Evolutionary conservation across 305 asterid genomes (phyloP), one percentile per base, ranked within the genome.

Genomic region (Salvia sclarea): DNA sequence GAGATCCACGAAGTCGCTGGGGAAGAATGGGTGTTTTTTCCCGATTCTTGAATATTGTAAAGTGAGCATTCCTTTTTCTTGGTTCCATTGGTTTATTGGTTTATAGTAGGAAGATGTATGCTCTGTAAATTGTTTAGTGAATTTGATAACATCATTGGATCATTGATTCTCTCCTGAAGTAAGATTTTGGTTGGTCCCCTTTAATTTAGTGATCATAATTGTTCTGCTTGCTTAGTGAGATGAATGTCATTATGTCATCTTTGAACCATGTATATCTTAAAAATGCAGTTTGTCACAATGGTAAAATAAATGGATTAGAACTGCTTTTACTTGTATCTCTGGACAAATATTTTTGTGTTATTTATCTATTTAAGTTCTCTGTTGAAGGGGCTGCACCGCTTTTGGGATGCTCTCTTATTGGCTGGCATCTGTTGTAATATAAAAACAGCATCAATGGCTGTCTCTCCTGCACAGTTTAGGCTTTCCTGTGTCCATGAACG

Each of bases 21-120:
- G 31, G n/a, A 48, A 35, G 22, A 38, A 38, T 7, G 8, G 21
- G 6, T 49, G 3, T 12, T 24, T 63, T 25, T 31, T 33, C 56
- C 33, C 37, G 6, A 16, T 70, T 66, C 30, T 66, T 66, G 75
- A 50, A 38, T 37, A 35, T 74, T 76, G 76, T 80, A 56, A 60
- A 66, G 35, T 12, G 50, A 44, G 44, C 22, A 41, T 24, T 45
- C n/a, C 24, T 53, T 31, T 25, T 3, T 1, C 33, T n/a, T 8
- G 9, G 11, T 1, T 30, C 22, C 67, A 70, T 62, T 80, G 33
- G 53, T 70, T 70, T 44, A 48, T 66, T 52, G 56, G 30, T 38
- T 44, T 49, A 6, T 59, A 5, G 55, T 64, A 14, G 44, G 44
- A 11, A 52, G 35, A 1, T 64, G 44, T 52, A 41, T 61, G 61